Base-by-base conservation (phyloP, 495 filamentous ascomycete genomes). In the Aspergillus taichungensis region DNA sequence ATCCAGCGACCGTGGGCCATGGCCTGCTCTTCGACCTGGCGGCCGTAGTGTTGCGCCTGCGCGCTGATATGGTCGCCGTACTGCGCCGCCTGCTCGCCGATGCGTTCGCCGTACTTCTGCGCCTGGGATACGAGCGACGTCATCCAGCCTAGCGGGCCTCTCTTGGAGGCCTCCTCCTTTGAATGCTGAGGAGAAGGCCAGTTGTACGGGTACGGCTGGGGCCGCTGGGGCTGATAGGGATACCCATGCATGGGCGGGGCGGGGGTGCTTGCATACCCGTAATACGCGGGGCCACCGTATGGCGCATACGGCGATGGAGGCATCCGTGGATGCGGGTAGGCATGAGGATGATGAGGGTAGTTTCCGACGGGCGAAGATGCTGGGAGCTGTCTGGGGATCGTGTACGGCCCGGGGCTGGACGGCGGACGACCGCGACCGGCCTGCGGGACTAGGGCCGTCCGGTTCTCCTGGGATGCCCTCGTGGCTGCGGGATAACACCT, bases 401-500 rank as follows among this genome's bases (percentile, higher is more conserved):
- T 13, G 6, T 32, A 5, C 6, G 31, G 37, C 7, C 6, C 30
- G 8, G 35, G 30, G 39, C 29, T 59, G 59, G 6, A 49, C 55
- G 43, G 27, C 3, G 34, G 39, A 11, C 41, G 51, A 41, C 40
- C 39, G 29, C 37, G 45, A 34, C 34, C 56, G 18, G 45, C 32
- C 33, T 46, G 45, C 24, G 45, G 35, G 8, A 34, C 32, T 13
- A 48, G 44, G 2, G 49, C 39, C 10, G 36, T 30, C 10, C 52
- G 47, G 13, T 40, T 55, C 29, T 51, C 46, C 13, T 62, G 58
- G n/a, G 55, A 61, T 9, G 55, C 56, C 32, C 54, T 56, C 3
- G 66, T 72, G 27, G 69, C 66, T 34, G 66, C 67, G 12, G 69
- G 69, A 36, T 71, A 73, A 30, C 69, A 73, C 24, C 56, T 52